Evolutionary conservation across 345 rosid genomes (phyloP).

Genomic region (Salix brachista): DNA sequence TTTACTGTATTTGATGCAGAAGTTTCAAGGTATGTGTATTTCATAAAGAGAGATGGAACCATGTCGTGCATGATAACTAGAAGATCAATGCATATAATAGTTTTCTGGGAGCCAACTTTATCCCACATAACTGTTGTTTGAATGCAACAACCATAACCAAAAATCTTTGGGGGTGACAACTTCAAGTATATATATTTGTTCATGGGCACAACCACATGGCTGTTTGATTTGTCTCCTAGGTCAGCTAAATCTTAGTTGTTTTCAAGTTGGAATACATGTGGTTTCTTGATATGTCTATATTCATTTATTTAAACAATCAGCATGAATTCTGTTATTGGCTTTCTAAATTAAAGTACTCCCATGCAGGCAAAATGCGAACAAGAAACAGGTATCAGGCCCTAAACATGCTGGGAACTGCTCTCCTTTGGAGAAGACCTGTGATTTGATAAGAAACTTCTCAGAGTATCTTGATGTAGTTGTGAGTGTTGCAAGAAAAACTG

Average conservation of each 20-base stretch:
- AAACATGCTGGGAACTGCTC: slow-evolving; percentile 39
- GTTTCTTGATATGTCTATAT: neutral
- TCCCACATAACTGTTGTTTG: neutral
- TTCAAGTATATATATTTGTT: neutral
- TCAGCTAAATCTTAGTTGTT: neutral
- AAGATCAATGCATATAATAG: neutral
- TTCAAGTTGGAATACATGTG: neutral
- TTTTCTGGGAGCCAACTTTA: neutral
- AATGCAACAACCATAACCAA: neutral
- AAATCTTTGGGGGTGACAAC: neutral
- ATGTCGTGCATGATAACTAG: neutral
- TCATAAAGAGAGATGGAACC: neutral
- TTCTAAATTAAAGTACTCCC: neutral
- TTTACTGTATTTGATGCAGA: slow-evolving; percentile 98
- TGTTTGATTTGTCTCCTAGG: neutral
- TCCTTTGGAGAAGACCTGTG: slow-evolving; percentile 85
- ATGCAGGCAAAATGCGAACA: slow-evolving; percentile 62
- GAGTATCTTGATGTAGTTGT: slow-evolving; percentile 96
- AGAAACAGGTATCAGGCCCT: slow-evolving; percentile 50
- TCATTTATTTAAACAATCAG: neutral
- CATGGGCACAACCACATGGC: neutral
- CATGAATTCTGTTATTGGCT: neutral
- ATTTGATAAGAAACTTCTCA: slow-evolving; percentile 75
- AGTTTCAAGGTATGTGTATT: slow-evolving; percentile 66
- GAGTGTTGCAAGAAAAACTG: slow-evolving; percentile 97